These are phyloP conservation scores for Rhynchospora breviuscula DNA, from an alignment of 176 grass and related monocot species.

Conservation along the genomic window DNA sequence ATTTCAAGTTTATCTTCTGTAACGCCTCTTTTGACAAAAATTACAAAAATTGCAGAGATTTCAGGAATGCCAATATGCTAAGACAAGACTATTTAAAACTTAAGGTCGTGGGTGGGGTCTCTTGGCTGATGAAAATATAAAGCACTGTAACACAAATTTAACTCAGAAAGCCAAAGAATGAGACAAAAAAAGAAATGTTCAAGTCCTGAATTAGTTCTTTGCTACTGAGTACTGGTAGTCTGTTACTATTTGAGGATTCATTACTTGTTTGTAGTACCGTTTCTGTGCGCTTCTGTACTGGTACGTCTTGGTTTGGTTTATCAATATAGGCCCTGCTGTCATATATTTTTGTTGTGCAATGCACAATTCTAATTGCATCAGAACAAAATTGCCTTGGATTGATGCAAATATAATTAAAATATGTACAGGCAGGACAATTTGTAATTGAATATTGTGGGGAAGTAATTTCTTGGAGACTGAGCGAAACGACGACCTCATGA, in stretches of 20 bases:
- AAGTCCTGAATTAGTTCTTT: background rate
- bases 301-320: too few relatives aligned
- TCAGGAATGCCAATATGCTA: constrained; percentile 84
- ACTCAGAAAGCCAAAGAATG: background rate
- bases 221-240: background rate
- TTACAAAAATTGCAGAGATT: constrained; percentile 58
- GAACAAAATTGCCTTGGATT: background rate
- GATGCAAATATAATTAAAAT: background rate
- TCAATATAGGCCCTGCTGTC: background rate
- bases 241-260: background rate
- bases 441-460: constrained; percentile 97
- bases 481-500: constrained; percentile 66
- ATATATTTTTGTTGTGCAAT: background rate
- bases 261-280: background rate
- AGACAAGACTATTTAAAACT: constrained; percentile 66
- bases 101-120: constrained; percentile 95
- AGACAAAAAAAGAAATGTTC: background rate
- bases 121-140: constrained; percentile 81
- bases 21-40: background rate
- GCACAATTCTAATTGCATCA: background rate
- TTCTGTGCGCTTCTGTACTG: background rate
- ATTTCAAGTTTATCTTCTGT: background rate
- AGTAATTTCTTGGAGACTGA: constrained; percentile 93
- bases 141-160: constrained; percentile 28
- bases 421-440: constrained; percentile 79